Base-by-base conservation (phyloP, 1,284 basidiomycete species). In the Exobasidium cylindrosporum region DNA sequence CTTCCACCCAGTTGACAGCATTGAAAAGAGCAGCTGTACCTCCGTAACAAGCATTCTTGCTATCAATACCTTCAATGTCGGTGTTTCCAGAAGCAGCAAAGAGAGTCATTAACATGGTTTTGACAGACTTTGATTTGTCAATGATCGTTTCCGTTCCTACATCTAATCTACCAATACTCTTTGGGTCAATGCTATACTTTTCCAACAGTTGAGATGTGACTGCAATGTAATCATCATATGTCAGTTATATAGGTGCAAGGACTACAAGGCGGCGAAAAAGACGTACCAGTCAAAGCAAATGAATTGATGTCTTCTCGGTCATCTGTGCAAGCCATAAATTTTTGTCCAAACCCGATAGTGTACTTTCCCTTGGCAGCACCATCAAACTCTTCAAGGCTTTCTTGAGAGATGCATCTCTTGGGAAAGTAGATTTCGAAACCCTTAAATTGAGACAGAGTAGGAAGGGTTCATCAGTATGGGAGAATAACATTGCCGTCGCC, bases 61-160 rank as follows among this genome's bases (percentile, higher is more conserved):
- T 93, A 84, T 99, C 95, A 80, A 99, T 90, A 73, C 95, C 95
- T 83, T 99, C 95, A 67, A 98, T 93, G 81, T 99, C 95, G 75
- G 87, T 87, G 87, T 99, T 98, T 68, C 92, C 95, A 40, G 88
- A 86, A 61, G 86, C 86, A 50, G 88, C 87, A 79, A 99, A 99
- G 73, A 98, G 88, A 83, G 97, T 91, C 95, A 99, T 98, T 67
- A 99, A 87, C 62, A 92, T 88, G 3, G 96, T 97, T 84, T 99
- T 99, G 82, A 94, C 93, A 29, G 95, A 92, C 84, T 99, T 99
- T 66, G 93, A 95, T 84, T 98, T 98, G 87, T 99, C 95, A 75
- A 99, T 97, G 83, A 98, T 91, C 58, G 96, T 97, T 83, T 98
- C 96, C 31, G 96, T 98, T 63, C 95, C 95, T 71, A 98, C 93